Conservation (phyloP, 495 filamentous ascomycete genomes). For the Clohesyomyces aquaticus region DNA sequence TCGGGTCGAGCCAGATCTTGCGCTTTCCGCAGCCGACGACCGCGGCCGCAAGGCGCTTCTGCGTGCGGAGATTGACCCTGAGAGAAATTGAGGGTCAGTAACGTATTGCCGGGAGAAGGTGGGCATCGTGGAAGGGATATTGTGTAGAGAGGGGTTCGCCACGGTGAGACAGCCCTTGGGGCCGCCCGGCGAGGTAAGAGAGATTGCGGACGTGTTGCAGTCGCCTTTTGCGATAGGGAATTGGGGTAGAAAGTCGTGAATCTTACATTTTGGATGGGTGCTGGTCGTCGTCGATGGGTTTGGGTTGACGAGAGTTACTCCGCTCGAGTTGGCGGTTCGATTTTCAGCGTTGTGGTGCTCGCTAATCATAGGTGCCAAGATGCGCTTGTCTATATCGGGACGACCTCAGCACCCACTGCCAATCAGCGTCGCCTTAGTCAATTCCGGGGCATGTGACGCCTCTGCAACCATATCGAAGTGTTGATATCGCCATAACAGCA, state of each 20-base stretch:
- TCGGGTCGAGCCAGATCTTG: slow-evolving; percentile 99
- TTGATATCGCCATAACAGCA: no score
- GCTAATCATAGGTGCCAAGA: slow-evolving; percentile 15
- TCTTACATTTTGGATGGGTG: slow-evolving; percentile 62
- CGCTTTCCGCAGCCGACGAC: slow-evolving; percentile 98
- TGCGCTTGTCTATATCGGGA: slow-evolving; percentile 2
- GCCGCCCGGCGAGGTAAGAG: slow-evolving; percentile 8
- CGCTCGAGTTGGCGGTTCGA: background rate
- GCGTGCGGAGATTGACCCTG: slow-evolving; percentile 99
- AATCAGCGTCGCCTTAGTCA: no score
- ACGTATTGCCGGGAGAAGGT: background rate
- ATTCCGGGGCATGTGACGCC: no score
- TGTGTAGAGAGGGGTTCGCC: slow-evolving; percentile 28
- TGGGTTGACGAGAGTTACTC: slow-evolving; percentile 26
- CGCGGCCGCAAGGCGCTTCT: slow-evolving; percentile 99
- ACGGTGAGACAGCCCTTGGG: slow-evolving; percentile 11
- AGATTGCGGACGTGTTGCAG: background rate
- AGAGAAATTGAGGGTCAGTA: slow-evolving; percentile 37
- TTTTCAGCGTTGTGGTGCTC: no score
- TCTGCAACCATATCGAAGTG: no score
- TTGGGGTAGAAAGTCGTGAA: slow-evolving; percentile 20
- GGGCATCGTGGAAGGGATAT: slow-evolving; percentile 11
- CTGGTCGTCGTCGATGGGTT: slow-evolving; percentile 45
- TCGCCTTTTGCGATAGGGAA: background rate
- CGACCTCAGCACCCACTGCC: background rate